Evolutionary conservation across 352 stramenopile genomes (phyloP).

Genomic region (Phytophthora fragariae): DNA sequence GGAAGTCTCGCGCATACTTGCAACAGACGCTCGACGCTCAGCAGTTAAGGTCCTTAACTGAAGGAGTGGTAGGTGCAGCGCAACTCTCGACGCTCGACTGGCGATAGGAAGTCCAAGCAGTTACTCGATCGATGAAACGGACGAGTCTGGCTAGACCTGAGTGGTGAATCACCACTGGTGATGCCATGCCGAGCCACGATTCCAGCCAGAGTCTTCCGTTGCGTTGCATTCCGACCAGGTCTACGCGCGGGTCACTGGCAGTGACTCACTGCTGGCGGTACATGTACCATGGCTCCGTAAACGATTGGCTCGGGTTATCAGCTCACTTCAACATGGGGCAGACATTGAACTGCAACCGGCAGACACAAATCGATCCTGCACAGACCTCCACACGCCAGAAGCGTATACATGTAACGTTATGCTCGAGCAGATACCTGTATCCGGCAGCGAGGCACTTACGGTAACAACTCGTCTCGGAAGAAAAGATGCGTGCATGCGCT

Average conservation of each 20-base stretch:
- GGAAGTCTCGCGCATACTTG: constrained; percentile 18
- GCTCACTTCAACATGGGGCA: constrained; percentile 11
- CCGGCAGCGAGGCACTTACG: not conserved
- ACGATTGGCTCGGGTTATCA: not conserved
- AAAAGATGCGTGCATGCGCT: not conserved
- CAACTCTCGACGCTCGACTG: not conserved
- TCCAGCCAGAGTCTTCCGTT: not conserved
- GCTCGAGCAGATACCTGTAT: not conserved
- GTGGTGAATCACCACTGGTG: too few species aligned
- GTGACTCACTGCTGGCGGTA: constrained; percentile 14
- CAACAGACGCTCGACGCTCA: not conserved
- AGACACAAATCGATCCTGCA: constrained; percentile 14
- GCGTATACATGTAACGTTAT: not conserved
- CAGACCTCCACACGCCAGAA: not conserved
- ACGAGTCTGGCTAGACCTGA: not conserved
- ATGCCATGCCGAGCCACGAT: not conserved
- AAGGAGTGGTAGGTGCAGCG: not conserved
- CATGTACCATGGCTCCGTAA: not conserved
- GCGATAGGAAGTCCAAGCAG: not conserved
- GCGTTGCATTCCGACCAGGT: constrained; percentile 14
- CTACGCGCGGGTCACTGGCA: not conserved
- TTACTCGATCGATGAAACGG: constrained; percentile 2
- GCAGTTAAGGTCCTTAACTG: not conserved
- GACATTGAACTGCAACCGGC: constrained; percentile 32
- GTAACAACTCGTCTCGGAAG: not conserved